Percentiles rank a stretch among this genome's conserved stretches.
phyloP scores from a whole-genome alignment of 768 basidiomycete genomes.

The Strobilomyces dryophilus region DNA sequence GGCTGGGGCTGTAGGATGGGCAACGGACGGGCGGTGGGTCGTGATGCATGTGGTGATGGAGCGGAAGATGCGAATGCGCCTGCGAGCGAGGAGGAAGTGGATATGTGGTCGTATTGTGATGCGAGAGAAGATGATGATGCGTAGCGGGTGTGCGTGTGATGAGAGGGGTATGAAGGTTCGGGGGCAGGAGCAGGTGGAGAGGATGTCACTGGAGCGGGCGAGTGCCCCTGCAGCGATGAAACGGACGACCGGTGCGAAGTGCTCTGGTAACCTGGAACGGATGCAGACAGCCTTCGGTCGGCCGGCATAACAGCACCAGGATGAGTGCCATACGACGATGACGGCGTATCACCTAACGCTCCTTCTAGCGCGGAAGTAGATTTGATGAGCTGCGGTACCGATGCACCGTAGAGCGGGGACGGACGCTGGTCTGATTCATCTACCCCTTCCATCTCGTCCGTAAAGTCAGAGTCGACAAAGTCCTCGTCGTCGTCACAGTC shows the following conservation, averaged over 20 bases:
- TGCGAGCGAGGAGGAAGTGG: conserved; percentile 23
- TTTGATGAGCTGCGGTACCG: conserved; percentile 23
- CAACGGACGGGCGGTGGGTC: conserved; percentile 12
- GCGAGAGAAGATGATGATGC: conserved; percentile 18
- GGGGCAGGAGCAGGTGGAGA: conserved; percentile 1
- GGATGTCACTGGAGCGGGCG: conserved; percentile 5
- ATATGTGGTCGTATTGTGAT: conserved; percentile 18
- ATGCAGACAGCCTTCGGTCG: conserved; percentile 30
- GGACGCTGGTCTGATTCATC: conserved; percentile 14
- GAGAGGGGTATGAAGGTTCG: conserved; percentile 17
- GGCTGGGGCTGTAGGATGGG: conserved; percentile 33
- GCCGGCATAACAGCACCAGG: conserved; percentile 11
- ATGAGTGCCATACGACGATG: conserved; percentile 10
- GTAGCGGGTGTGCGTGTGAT: conserved; percentile 21
- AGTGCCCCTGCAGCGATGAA: conserved; percentile 3
- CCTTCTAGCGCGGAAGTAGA: conserved; percentile 32
- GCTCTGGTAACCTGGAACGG: conserved; percentile 29
- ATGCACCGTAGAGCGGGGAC: conserved; percentile 20
- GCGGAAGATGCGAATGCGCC: conserved; percentile 23
- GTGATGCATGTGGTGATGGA: conserved; percentile 12
- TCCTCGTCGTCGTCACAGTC: conserved; percentile 32
- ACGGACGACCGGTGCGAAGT: conserved; percentile 18
- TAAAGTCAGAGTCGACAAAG: conserved; percentile 29
- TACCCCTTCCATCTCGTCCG: conserved; percentile 31
- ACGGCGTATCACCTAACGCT: conserved; percentile 25